These are phyloP conservation scores for Crithidia sp. DNA, from an alignment of 208 protist genomes.

Conservation along the genomic window DNA sequence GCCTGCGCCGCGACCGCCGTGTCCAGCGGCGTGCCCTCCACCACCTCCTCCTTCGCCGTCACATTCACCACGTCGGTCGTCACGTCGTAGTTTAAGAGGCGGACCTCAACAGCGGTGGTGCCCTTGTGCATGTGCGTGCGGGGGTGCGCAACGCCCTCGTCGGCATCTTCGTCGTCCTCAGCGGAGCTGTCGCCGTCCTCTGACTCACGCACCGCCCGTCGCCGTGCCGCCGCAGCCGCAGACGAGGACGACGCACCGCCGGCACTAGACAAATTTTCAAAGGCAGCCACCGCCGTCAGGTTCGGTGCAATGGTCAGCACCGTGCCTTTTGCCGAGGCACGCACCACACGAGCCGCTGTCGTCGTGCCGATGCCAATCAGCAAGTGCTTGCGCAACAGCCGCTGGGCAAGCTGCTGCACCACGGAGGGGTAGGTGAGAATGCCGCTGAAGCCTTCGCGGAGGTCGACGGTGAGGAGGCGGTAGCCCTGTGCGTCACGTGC, in stretches of 20 bases:
- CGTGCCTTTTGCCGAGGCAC: constrained; percentile 55
- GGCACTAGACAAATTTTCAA: constrained; percentile 45
- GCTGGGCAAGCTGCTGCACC: constrained; percentile 56
- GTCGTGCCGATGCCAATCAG: constrained; percentile 81
- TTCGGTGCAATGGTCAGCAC: constrained; percentile 60
- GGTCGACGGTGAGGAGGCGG: constrained; percentile 63
- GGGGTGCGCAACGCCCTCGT: not conserved
- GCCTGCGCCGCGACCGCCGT: constrained; percentile 39
- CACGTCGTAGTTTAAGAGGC: constrained; percentile 85
- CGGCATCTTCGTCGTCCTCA: not conserved
- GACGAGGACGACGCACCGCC: not conserved
- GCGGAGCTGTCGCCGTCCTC: constrained; percentile 1
- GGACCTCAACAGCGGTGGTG: constrained; percentile 60
- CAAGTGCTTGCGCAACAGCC: constrained; percentile 82
- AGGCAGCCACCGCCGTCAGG: constrained; percentile 70
- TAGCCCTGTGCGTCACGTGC: constrained; percentile 80
- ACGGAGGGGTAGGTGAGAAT: constrained; percentile 53
- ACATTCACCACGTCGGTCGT: constrained; percentile 69
- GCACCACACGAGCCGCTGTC: constrained; percentile 63
- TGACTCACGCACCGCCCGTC: not conserved
- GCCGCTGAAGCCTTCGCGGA: constrained; percentile 64
- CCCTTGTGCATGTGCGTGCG: constrained; percentile 2
- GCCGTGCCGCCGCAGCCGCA: not conserved
- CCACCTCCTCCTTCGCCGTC: constrained; percentile 62
- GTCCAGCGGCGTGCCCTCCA: constrained; percentile 75